Conservation (phyloP, 768 basidiomycete species). For the Trametes gibbosa region DNA sequence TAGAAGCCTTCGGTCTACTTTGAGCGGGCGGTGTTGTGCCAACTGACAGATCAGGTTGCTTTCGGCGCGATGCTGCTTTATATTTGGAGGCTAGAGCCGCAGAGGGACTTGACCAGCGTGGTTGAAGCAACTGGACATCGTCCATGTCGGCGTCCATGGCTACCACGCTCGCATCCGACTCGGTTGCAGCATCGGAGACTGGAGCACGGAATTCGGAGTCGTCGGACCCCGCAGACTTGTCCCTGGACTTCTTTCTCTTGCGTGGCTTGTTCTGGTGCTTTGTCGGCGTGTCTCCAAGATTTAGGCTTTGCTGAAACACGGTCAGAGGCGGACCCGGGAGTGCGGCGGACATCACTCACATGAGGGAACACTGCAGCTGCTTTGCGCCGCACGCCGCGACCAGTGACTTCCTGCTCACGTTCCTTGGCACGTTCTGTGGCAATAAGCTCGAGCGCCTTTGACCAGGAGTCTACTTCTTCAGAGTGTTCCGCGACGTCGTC, state of each 20-base stretch:
- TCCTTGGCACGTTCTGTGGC: conserved; percentile 45
- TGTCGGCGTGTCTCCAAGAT: conserved; percentile 37
- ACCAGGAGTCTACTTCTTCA: conserved; percentile 79
- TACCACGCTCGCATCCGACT: conserved; percentile 10
- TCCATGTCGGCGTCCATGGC: conserved; percentile 13
- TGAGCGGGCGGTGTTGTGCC: conserved; percentile 16
- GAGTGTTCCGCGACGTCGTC: conserved; percentile 42
- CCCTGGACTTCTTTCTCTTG: conserved; percentile 33
- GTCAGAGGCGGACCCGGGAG: not conserved
- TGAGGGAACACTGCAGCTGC: conserved; percentile 50
- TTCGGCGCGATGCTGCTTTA: not conserved
- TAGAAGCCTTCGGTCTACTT: conserved; percentile 1
- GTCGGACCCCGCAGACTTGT: conserved; percentile 33
- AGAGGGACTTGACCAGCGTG: not conserved
- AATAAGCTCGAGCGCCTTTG: conserved; percentile 56
- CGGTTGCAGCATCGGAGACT: conserved; percentile 25
- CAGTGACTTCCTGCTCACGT: conserved; percentile 53
- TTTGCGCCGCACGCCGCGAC: conserved; percentile 72
- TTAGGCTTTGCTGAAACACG: conserved; percentile 26
- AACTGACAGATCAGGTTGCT: not conserved
- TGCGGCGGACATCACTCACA: conserved; percentile 28
- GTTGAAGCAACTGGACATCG: conserved; percentile 6
- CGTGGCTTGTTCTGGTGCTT: conserved; percentile 28
- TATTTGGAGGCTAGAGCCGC: not conserved
- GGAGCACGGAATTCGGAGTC: conserved; percentile 41